phyloP scores from a whole-genome alignment of 192 early-diverging fungal species.

The Podila clonocystis region DNA sequence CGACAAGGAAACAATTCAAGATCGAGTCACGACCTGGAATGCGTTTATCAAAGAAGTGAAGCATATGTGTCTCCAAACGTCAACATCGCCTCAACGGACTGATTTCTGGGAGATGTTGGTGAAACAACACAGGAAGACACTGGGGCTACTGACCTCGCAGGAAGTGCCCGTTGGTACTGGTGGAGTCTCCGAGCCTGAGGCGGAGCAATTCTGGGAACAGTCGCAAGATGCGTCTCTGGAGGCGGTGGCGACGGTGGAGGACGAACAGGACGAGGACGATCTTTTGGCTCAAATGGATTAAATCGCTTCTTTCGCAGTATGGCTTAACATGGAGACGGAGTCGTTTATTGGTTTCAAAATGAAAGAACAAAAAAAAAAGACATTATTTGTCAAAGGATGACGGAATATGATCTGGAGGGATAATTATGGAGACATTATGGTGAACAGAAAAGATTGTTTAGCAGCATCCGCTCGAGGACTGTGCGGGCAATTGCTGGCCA shows the following conservation, averaged over 20 bases:
- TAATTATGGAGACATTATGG: slow-evolving; percentile 62
- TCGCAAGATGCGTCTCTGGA: slow-evolving; percentile 4
- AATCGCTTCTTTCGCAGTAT: background rate
- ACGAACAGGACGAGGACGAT: slow-evolving; percentile 24
- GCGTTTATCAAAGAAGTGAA: slow-evolving; percentile 60
- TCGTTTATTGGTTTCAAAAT: background rate
- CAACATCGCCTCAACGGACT: slow-evolving; percentile 31
- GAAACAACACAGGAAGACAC: slow-evolving; percentile 22
- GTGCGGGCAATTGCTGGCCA: slow-evolving; percentile 55
- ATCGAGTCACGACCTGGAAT: slow-evolving; percentile 60
- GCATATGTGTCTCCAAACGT: slow-evolving; percentile 26
- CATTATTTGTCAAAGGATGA: background rate
- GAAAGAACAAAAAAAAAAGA: background rate
- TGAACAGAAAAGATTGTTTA: slow-evolving; percentile 54
- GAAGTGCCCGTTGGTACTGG: slow-evolving; percentile 54
- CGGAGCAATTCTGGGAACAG: slow-evolving; percentile 56
- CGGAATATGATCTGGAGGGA: too few relatives aligned
- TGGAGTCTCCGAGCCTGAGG: slow-evolving; percentile 55
- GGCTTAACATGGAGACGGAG: background rate
- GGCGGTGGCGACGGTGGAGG: slow-evolving; percentile 5
- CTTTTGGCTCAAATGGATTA: slow-evolving; percentile 47
- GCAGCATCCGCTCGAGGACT: slow-evolving; percentile 56
- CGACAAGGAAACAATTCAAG: slow-evolving; percentile 25
- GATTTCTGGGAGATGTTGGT: slow-evolving; percentile 66
- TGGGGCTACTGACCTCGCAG: slow-evolving; percentile 57